Conservation (phyloP, 306 rosid genomes). For the Prunus salicina region DNA sequence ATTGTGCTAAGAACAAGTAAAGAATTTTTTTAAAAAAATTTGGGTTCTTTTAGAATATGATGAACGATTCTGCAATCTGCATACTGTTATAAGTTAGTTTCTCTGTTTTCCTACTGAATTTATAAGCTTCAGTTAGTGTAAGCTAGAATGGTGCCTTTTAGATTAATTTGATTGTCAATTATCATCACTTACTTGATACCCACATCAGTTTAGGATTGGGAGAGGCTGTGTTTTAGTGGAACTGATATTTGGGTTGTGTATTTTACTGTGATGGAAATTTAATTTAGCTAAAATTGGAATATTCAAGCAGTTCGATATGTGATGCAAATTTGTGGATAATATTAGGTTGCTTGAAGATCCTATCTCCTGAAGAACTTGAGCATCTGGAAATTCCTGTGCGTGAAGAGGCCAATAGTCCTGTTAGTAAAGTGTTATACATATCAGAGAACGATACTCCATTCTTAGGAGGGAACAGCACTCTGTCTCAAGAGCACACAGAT, state of each 20-base stretch:
- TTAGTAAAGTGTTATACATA: slow-evolving; percentile 45
- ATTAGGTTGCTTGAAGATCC: slow-evolving; percentile 81
- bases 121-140: neutral
- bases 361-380: slow-evolving; percentile 81
- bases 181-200: neutral
- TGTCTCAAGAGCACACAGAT: slow-evolving; percentile 41
- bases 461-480: slow-evolving; percentile 33
- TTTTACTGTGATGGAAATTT: neutral
- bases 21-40: neutral
- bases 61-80: neutral
- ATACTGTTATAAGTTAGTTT: neutral
- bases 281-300: neutral
- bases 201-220: neutral
- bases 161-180: neutral
- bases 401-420: slow-evolving; percentile 39
- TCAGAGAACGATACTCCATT: slow-evolving; percentile 40
- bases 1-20: neutral
- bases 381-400: slow-evolving; percentile 55
- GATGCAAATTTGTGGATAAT: slow-evolving; percentile 25
- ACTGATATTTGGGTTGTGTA: neutral
- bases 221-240: neutral
- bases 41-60: neutral
- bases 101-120: neutral
- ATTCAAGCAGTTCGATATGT: neutral
- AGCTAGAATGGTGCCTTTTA: neutral